Conservation (phyloP, 148 eudicot genomes). For the Mesembryanthemum crystallinum region DNA sequence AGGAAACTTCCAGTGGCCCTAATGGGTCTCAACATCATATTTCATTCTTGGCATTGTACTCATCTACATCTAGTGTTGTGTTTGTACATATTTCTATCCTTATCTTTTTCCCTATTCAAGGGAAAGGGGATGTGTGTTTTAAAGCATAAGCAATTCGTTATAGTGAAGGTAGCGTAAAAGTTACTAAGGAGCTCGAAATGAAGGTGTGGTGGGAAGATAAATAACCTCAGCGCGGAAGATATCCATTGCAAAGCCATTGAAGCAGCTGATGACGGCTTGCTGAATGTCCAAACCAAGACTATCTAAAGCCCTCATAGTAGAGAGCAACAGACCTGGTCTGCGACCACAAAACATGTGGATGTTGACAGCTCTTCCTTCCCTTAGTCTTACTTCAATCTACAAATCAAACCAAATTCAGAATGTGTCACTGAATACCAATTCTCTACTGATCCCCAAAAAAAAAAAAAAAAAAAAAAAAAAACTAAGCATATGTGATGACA, state of each 20-base stretch:
- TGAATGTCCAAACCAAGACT: slow-evolving; percentile 76
- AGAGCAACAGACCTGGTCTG: slow-evolving; percentile 76
- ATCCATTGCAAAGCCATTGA: slow-evolving; percentile 92
- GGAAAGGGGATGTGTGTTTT: not conserved
- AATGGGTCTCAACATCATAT: too few relatives aligned
- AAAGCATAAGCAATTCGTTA: not conserved
- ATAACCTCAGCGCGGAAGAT: slow-evolving; percentile 89
- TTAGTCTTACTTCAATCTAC: slow-evolving; percentile 84
- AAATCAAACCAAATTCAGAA: slow-evolving; percentile 11
- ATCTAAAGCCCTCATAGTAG: slow-evolving; percentile 77
- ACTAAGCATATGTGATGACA: not conserved
- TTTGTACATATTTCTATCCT: too few relatives aligned
- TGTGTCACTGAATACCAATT: not conserved
- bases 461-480: too few relatives aligned
- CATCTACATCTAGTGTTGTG: not conserved
- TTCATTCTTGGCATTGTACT: too few relatives aligned
- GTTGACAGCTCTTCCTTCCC: slow-evolving; percentile 84
- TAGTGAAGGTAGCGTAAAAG: not conserved
- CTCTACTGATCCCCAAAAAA: too few relatives aligned
- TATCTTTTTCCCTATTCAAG: too few relatives aligned
- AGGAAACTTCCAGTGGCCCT: too few relatives aligned
- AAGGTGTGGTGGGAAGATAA: not conserved
- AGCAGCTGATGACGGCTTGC: slow-evolving; percentile 93
- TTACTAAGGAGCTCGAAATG: not conserved
- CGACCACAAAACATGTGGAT: slow-evolving; percentile 92